Evolutionary conservation across 768 basidiomycete genomes (phyloP).

Genomic region (Panaeolus cyanescens): DNA sequence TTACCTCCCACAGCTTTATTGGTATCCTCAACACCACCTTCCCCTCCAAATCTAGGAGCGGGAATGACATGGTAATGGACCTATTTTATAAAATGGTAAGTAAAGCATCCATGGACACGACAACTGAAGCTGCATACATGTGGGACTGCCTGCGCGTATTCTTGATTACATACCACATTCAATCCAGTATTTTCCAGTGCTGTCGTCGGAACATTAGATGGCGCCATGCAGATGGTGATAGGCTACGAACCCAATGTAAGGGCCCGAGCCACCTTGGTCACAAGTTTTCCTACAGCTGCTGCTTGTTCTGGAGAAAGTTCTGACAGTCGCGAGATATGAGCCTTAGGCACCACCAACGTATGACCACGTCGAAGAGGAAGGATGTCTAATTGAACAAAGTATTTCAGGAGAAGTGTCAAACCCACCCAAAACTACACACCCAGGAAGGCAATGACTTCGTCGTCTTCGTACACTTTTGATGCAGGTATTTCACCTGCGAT

Average conservation of each 20-base stretch:
- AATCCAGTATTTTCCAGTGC: slow-evolving; percentile 66
- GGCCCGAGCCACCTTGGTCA: slow-evolving; percentile 64
- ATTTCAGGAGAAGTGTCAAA: not conserved
- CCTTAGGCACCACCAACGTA: slow-evolving; percentile 70
- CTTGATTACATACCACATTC: slow-evolving; percentile 81
- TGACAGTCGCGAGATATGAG: slow-evolving; percentile 60
- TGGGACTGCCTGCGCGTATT: slow-evolving; percentile 80
- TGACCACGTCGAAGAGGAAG: slow-evolving; percentile 68
- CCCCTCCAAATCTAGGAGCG: slow-evolving; percentile 49
- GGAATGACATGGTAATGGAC: slow-evolving; percentile 81
- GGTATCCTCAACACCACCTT: slow-evolving; percentile 6
- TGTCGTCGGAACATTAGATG: no score
- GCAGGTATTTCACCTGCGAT: slow-evolving; percentile 49
- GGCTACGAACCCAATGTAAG: slow-evolving; percentile 54
- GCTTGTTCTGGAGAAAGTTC: slow-evolving; percentile 65
- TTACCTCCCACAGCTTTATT: slow-evolving; percentile 11
- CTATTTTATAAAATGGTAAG: slow-evolving; percentile 29
- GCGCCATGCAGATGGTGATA: not conserved
- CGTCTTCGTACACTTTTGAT: slow-evolving; percentile 59
- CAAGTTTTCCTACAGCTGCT: slow-evolving; percentile 55
- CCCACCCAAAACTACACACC: slow-evolving; percentile 37
- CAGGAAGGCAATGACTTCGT: slow-evolving; percentile 64
- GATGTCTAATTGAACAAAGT: slow-evolving; percentile 48
- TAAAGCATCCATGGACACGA: not conserved
- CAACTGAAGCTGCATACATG: slow-evolving; percentile 48